Evolutionary conservation across 73 alveolate genomes (phyloP), one percentile per base, ranked within the genome.

Genomic region (Effrenium voratum): DNA sequence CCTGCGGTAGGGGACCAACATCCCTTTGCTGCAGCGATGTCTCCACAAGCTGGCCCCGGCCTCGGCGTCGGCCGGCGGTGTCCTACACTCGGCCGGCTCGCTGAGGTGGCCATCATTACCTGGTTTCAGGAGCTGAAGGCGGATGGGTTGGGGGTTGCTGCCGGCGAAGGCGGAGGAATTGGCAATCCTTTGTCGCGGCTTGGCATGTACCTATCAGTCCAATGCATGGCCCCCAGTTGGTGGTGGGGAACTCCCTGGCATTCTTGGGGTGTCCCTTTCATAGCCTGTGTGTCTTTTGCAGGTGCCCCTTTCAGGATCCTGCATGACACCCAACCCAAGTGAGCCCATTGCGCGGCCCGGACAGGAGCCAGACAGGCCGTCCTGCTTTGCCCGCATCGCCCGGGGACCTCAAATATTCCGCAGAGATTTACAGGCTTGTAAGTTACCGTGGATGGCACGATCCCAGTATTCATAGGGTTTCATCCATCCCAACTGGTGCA

Each of bases 361-460:
- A 46, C 97, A 90, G 97, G 97, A 90, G 75, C 97, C 97, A 16
- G 68, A 38, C 26, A 28, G 97, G 55, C 66, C 32, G 32, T 90
- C 43, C 47, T 90, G 97, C 73, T 90, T 90, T 60, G 86, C 97
- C 38, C 60, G 75, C 5, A 70, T 68, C 41, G 95, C 57, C 30
- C 26, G 50, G 2, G 30, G 49, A 2, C 73, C 46, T 60, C 40
- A 10, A 4, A 22, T 60, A 38, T 22, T 60, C 30, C 75, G 75
- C 4, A 22, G 4, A 24, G 75, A 32, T 60, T 32, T 60, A 24
- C 30, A 24, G 4, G 38, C 30, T 60, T 32, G 30, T 60, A 3
- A 24, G 34, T 60, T 60, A 24, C 5, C 40, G 36, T 60, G 8
- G 16, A 3, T 6, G 75, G 34, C 30, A 12, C 36, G 4, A 60